Evolutionary conservation across 2,329 filamentous ascomycete species (phyloP).

Genomic region (Exophiala sideris): DNA sequence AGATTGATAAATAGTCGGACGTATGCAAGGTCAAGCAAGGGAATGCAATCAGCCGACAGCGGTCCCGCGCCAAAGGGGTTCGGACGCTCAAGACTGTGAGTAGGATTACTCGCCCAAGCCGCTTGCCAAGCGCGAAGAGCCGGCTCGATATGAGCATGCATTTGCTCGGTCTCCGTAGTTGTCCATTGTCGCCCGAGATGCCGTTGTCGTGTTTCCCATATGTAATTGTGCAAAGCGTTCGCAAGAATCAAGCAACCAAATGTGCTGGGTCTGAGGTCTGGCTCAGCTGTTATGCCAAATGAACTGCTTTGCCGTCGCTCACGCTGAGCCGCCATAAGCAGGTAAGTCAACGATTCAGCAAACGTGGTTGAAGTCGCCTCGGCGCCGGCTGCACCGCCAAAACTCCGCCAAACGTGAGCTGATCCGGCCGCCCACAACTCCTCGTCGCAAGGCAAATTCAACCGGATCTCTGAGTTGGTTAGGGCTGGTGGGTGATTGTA

Average conservation of each 20-base stretch:
- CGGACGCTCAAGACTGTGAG: constrained; percentile 77
- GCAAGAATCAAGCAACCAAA: constrained; percentile 91
- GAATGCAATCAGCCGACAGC: constrained; percentile 84
- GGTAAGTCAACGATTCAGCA: constrained; percentile 72
- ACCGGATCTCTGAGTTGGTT: constrained; percentile 86
- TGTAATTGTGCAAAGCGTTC: constrained; percentile 94
- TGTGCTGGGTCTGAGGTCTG: constrained; percentile 75
- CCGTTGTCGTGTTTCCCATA: constrained; percentile 92
- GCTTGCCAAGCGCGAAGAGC: constrained; percentile 91
- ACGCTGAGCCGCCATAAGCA: constrained; percentile 73
- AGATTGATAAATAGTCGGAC: constrained; percentile 90
- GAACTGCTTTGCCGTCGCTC: constrained; percentile 37
- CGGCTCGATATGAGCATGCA: constrained; percentile 93
- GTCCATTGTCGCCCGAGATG: constrained; percentile 90
- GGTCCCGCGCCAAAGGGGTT: constrained; percentile 80
- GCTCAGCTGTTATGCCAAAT: constrained; percentile 43
- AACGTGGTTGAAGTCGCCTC: constrained; percentile 73
- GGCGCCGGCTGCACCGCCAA: constrained; percentile 68
- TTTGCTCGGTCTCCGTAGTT: constrained; percentile 85
- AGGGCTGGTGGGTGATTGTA: constrained; percentile 91
- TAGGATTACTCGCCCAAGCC: constrained; percentile 82
- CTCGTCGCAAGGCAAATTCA: constrained; percentile 90
- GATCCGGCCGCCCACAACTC: constrained; percentile 83
- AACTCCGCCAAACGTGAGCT: constrained; percentile 73
- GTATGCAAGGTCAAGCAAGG: constrained; percentile 85